Percentiles rank a stretch among this genome's conserved stretches.
Evolutionary conservation across 768 basidiomycete genomes (phyloP).

Genomic region (Boletus rubescentipes): DNA sequence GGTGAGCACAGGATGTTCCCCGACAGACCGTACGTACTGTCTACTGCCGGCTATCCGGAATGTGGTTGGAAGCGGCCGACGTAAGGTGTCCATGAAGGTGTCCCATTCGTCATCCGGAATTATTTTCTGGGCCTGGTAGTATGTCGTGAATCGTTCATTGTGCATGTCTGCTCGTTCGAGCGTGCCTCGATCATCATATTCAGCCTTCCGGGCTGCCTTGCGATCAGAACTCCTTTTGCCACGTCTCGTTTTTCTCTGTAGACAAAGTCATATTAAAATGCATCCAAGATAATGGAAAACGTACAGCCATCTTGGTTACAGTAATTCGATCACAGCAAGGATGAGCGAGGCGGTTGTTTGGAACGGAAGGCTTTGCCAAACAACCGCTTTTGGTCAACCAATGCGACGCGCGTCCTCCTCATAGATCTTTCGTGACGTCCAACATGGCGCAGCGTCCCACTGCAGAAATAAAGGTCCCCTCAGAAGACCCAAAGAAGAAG

Average conservation of each 20-base stretch:
- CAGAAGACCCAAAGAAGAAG: constrained; percentile 78
- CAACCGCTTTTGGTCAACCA: constrained; percentile 25
- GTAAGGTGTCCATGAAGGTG: constrained; percentile 60
- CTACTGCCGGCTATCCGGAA: constrained; percentile 90
- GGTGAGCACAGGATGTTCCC: neutral
- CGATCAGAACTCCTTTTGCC: constrained; percentile 10
- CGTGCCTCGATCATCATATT: constrained; percentile 47
- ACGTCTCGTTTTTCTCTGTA: constrained; percentile 21
- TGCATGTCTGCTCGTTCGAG: constrained; percentile 65
- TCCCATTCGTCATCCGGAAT: constrained; percentile 81
- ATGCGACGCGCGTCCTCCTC: constrained; percentile 33
- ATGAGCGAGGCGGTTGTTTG: constrained; percentile 32
- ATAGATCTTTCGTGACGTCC: constrained; percentile 9
- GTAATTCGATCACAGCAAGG: neutral
- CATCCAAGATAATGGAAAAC: neutral
- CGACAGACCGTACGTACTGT: constrained; percentile 58
- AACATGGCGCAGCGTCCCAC: constrained; percentile 60
- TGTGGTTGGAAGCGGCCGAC: constrained; percentile 82
- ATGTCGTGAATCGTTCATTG: constrained; percentile 64
- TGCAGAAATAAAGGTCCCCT: constrained; percentile 59
- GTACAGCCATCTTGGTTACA: constrained; percentile 18
- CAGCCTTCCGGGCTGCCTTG: constrained; percentile 4
- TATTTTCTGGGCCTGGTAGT: constrained; percentile 77
- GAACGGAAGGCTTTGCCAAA: constrained; percentile 33
- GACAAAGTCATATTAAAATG: neutral